Percentiles rank a stretch among this genome's conserved stretches.
phyloP scores from a whole-genome alignment of 169 alveolate species.

The Toxoplasma gondii region DNA sequence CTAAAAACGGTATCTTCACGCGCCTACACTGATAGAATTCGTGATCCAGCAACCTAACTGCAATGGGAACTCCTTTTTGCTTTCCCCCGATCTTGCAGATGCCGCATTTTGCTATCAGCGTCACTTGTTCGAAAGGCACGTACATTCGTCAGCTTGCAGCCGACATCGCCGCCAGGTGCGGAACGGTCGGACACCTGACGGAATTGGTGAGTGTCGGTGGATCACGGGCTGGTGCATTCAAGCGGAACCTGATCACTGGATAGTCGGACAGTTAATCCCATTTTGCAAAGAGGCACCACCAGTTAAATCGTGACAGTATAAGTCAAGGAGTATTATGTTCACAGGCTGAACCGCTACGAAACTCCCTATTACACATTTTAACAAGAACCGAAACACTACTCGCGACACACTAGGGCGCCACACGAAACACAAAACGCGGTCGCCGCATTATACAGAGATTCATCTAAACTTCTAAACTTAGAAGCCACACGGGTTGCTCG shows the following conservation, averaged over 20 bases:
- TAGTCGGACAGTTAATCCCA: background rate
- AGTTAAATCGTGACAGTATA: background rate
- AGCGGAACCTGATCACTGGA: background rate
- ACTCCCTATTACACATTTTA: too few species aligned
- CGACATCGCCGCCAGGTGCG: slow-evolving; percentile 36
- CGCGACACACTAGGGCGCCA: too few species aligned
- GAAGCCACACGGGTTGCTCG: too few species aligned
- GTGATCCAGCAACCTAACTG: too few species aligned
- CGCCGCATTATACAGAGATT: too few species aligned
- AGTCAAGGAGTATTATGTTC: background rate
- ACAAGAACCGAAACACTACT: too few species aligned
- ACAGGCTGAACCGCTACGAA: too few species aligned
- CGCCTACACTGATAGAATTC: too few species aligned
- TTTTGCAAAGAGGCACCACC: background rate
- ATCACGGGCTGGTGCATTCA: background rate
- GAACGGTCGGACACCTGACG: slow-evolving; percentile 45
- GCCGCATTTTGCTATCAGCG: slow-evolving; percentile 37
- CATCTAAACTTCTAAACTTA: too few species aligned
- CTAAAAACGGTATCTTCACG: too few species aligned
- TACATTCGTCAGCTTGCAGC: slow-evolving; percentile 51
- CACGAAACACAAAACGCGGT: too few species aligned
- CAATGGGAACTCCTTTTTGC: too few species aligned
- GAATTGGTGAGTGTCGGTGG: slow-evolving; percentile 27
- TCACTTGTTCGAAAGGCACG: slow-evolving; percentile 53
- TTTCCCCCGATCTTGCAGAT: background rate